Conservation (phyloP, 2,329 filamentous ascomycete species). For the Cladobotryum mycophilum region DNA sequence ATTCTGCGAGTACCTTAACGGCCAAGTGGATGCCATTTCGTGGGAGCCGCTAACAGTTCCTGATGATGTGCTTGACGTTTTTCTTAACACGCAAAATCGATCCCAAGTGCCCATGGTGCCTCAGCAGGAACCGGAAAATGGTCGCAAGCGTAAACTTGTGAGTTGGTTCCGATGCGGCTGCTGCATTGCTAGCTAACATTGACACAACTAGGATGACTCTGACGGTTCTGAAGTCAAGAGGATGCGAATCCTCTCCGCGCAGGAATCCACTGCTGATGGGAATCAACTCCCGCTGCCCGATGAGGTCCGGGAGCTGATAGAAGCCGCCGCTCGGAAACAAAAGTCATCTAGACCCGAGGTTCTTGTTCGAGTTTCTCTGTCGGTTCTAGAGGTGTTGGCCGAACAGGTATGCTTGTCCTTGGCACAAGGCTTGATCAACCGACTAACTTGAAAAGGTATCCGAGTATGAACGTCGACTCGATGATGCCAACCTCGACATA, state of each 20-base stretch:
- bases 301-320: constrained; percentile 25
- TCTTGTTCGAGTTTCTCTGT: constrained; percentile 24
- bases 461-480: constrained; percentile 23
- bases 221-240: constrained; percentile 25
- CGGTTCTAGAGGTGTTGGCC: constrained; percentile 33
- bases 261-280: constrained; percentile 15
- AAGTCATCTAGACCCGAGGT: constrained; percentile 14
- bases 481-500: constrained; percentile 24
- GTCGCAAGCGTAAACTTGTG: constrained; percentile 45
- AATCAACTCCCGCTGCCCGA: constrained; percentile 28
- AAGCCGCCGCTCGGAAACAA: constrained; percentile 14
- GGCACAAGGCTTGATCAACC: not conserved
- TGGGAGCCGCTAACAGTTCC: constrained; percentile 46
- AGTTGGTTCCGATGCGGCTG: constrained; percentile 17
- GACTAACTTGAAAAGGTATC: constrained; percentile 19
- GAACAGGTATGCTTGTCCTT: constrained; percentile 27
- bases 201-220: constrained; percentile 23
- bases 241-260: constrained; percentile 20
- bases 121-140: constrained; percentile 18
- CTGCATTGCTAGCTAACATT: not conserved
- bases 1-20: constrained; percentile 42
- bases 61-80: constrained; percentile 43
- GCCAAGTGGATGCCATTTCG: constrained; percentile 27
- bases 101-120: constrained; percentile 22
- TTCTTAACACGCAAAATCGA: constrained; percentile 31